Percentiles rank a stretch among this genome's conserved stretches.
Evolutionary conservation across 2,329 filamentous ascomycete genomes (phyloP).

Genomic region (Fusarium chuoi): DNA sequence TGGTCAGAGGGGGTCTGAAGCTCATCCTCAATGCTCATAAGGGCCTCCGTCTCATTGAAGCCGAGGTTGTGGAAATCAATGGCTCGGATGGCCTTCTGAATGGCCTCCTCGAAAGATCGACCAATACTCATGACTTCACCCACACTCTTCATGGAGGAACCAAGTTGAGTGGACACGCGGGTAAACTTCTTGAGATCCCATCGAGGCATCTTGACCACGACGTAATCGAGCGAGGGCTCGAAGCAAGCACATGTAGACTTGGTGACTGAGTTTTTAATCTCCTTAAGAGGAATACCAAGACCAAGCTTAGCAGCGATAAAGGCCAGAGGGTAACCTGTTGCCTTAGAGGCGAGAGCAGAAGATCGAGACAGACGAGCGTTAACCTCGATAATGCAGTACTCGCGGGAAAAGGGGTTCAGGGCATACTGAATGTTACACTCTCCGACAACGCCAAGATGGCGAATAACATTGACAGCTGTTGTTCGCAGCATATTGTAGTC

Average conservation of each 20-base stretch:
- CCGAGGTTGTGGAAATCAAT: slow-evolving; percentile 96
- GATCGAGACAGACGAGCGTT: slow-evolving; percentile 96
- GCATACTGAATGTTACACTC: slow-evolving; percentile 99
- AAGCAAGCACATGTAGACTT: slow-evolving; percentile 97
- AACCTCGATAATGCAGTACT: slow-evolving; percentile 99
- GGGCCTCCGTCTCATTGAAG: slow-evolving; percentile 88
- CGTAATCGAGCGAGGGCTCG: slow-evolving; percentile 97
- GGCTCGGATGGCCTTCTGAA: slow-evolving; percentile 95
- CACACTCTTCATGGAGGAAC: slow-evolving; percentile 99
- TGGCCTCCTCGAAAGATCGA: slow-evolving; percentile 95
- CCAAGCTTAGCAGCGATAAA: slow-evolving; percentile 98
- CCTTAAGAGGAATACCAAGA: slow-evolving; percentile 92
- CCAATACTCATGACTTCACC: slow-evolving; percentile 99
- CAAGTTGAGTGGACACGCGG: slow-evolving; percentile 92
- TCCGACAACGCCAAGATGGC: slow-evolving; percentile 95
- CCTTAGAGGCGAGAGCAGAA: slow-evolving; percentile 95
- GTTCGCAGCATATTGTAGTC: slow-evolving; percentile 99
- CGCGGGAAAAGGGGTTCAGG: slow-evolving; percentile 90
- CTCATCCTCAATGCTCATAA: slow-evolving; percentile 97
- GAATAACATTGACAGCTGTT: slow-evolving; percentile 95
- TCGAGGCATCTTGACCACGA: slow-evolving; percentile 97
- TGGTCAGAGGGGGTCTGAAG: slow-evolving; percentile 97
- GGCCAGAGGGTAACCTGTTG: slow-evolving; percentile 93
- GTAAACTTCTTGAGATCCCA: slow-evolving; percentile 99
- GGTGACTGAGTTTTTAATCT: slow-evolving; percentile 96